phyloP scores from a whole-genome alignment of 1,139 yeast species.

The Hemisphaericaspora xylanilytica region DNA sequence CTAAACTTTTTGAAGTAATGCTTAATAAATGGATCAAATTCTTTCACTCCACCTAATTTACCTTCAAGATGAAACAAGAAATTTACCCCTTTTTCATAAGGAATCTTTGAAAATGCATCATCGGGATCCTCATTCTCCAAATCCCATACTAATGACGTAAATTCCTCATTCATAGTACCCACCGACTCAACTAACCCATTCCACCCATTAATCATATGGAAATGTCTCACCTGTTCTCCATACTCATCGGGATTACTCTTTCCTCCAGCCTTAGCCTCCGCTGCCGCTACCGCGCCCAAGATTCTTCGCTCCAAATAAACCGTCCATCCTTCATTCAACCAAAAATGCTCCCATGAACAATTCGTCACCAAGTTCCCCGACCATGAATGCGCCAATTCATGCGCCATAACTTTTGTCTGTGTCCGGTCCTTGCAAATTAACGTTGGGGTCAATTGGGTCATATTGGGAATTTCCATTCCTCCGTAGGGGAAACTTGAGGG shows the following conservation, averaged over 20 bases:
- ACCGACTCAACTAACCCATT: slow-evolving; percentile 26
- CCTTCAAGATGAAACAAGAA: slow-evolving; percentile 31
- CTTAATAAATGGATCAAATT: slow-evolving; percentile 33
- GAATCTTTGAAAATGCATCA: slow-evolving; percentile 34
- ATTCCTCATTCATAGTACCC: slow-evolving; percentile 18
- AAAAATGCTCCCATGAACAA: slow-evolving; percentile 38
- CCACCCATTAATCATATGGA: slow-evolving; percentile 33
- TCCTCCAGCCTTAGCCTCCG: slow-evolving; percentile 24
- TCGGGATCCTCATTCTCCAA: slow-evolving; percentile 31
- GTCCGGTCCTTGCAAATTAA: slow-evolving; percentile 34
- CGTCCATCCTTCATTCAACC: slow-evolving; percentile 43
- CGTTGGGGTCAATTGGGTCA: slow-evolving; percentile 39
- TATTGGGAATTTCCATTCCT: slow-evolving; percentile 41
- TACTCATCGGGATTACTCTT: slow-evolving; percentile 18
- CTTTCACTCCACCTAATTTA: slow-evolving; percentile 25
- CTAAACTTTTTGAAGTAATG: slow-evolving; percentile 31
- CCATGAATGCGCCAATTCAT: slow-evolving; percentile 42
- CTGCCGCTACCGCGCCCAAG: slow-evolving; percentile 29
- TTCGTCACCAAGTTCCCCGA: slow-evolving; percentile 39
- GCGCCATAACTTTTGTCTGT: slow-evolving; percentile 37
- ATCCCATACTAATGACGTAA: slow-evolving; percentile 30
- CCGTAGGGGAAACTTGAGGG: slow-evolving; percentile 40
- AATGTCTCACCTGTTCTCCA: slow-evolving; percentile 34
- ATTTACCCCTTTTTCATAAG: slow-evolving; percentile 38
- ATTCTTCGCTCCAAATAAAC: slow-evolving; percentile 38